Percentiles rank a stretch among this genome's conserved stretches.
Conservation (phyloP, 192 early-diverging fungal species). For the Backusella circina region DNA sequence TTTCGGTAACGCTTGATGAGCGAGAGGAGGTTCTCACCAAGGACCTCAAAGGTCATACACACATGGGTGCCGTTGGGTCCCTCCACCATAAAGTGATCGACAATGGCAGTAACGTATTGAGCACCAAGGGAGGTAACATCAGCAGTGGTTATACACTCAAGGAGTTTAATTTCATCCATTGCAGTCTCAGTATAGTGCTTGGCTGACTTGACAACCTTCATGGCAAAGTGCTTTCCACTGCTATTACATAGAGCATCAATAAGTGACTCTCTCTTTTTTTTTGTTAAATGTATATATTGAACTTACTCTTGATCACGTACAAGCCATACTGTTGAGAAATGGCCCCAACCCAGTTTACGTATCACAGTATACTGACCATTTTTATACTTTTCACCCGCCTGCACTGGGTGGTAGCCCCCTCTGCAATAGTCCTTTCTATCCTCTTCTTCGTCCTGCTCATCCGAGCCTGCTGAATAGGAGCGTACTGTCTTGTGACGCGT, state of each 20-base stretch:
- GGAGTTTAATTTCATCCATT: slow-evolving; percentile 92
- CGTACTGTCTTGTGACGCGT: background rate
- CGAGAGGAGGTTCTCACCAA: slow-evolving; percentile 92
- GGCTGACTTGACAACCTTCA: slow-evolving; percentile 97
- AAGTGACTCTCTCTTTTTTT: background rate
- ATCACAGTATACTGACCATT: slow-evolving; percentile 79
- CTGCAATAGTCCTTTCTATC: slow-evolving; percentile 88
- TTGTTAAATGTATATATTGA: too few species aligned
- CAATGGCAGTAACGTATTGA: slow-evolving; percentile 77
- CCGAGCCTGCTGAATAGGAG: slow-evolving; percentile 12
- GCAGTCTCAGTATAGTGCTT: slow-evolving; percentile 95
- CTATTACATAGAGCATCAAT: slow-evolving; percentile 19
- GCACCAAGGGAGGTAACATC: slow-evolving; percentile 55
- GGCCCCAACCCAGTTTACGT: slow-evolving; percentile 97
- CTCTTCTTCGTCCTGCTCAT: slow-evolving; percentile 64
- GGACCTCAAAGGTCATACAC: slow-evolving; percentile 96
- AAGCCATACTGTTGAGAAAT: slow-evolving; percentile 98
- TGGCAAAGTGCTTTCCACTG: slow-evolving; percentile 78
- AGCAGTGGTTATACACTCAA: slow-evolving; percentile 73
- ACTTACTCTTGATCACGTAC: slow-evolving; percentile 67
- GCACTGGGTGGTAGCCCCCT: slow-evolving; percentile 93
- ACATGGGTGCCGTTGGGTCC: slow-evolving; percentile 92
- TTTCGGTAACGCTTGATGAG: slow-evolving; percentile 81
- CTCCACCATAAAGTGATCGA: slow-evolving; percentile 88
- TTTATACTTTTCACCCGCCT: slow-evolving; percentile 78